Conservation (phyloP, 2,329 filamentous ascomycete species). For the Scedosporium dehoogii region DNA sequence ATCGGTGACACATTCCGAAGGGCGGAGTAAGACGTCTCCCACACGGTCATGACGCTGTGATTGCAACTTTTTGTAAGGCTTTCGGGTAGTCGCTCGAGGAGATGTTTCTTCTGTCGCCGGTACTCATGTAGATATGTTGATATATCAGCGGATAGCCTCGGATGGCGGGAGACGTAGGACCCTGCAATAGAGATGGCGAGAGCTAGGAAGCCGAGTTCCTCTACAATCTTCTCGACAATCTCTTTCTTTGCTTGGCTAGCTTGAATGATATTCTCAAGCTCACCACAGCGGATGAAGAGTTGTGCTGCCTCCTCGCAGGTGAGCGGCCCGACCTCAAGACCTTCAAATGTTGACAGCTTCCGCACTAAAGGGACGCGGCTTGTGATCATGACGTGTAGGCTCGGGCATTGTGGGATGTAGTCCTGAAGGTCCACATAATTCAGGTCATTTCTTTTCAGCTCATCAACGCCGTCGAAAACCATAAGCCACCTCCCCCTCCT, state of each 20-base stretch:
- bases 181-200: conserved; percentile 8
- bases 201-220: conserved; percentile 6
- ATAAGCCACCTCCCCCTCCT: not conserved
- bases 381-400: not conserved
- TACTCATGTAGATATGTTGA: conserved; percentile 7
- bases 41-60: not conserved
- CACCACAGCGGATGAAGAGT: not conserved
- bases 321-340: not conserved
- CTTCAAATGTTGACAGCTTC: not conserved
- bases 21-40: not conserved
- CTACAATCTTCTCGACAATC: not conserved
- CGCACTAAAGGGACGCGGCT: not conserved
- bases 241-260: not conserved
- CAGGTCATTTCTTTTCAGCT: not conserved
- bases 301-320: not conserved
- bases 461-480: not conserved
- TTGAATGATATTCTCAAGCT: not conserved
- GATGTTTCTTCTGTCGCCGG: not conserved
- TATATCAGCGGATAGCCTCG: conserved; percentile 5
- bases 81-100: not conserved
- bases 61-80: not conserved
- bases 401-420: not conserved
- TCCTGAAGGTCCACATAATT: not conserved
- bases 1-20: not conserved
- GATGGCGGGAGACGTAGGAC: conserved; percentile 3